Conservation (phyloP, 176 grass and related monocot species). For the Hyparrhenia diplandra region DNA sequence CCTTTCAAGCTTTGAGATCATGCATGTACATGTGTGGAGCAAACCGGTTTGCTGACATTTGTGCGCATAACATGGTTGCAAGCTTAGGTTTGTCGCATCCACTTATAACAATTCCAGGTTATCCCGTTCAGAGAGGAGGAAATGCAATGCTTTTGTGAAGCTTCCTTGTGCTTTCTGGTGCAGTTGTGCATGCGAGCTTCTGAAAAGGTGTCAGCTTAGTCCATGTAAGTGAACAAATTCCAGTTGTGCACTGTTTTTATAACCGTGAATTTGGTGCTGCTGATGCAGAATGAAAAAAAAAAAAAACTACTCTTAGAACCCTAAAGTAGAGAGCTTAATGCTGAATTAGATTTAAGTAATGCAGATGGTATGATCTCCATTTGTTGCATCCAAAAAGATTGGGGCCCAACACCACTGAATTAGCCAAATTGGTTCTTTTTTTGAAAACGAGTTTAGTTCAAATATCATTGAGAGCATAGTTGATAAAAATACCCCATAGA, state of each 20-base stretch:
- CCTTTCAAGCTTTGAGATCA: constrained; percentile 17
- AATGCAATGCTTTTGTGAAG: background rate
- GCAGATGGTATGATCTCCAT: background rate
- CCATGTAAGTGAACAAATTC: background rate
- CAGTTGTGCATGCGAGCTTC: background rate
- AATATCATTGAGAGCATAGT: background rate
- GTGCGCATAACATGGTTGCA: constrained; percentile 13
- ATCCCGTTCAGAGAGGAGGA: background rate
- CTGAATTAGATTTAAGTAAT: background rate
- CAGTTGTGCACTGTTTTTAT: background rate
- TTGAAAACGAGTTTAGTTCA: background rate
- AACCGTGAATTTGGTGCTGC: background rate
- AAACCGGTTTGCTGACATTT: constrained; percentile 27
- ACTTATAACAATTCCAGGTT: background rate
- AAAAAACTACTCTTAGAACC: background rate
- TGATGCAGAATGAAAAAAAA: background rate
- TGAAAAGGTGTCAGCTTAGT: background rate
- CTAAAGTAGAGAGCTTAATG: background rate
- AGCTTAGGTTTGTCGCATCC: constrained; percentile 32
- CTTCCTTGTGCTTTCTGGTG: constrained; percentile 10
- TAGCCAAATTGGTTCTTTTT: background rate
- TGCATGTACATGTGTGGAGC: constrained; percentile 40
- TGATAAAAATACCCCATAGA: background rate
- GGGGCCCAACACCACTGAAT: background rate
- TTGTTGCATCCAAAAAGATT: background rate